phyloP scores from a whole-genome alignment of 768 basidiomycete species.

The Termitomyces sp. region DNA sequence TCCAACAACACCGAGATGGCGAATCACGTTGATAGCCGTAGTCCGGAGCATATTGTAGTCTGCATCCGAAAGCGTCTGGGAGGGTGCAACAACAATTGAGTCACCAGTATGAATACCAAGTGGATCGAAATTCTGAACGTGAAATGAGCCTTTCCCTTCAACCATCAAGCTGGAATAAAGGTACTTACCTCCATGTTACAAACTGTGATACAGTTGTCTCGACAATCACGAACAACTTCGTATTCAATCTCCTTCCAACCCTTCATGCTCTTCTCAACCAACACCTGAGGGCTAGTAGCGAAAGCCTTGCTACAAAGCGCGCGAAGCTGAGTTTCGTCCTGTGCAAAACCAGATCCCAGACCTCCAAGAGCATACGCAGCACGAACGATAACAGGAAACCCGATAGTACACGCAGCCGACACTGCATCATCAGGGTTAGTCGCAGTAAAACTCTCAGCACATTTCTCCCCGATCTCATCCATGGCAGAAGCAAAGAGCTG shows the following conservation, averaged over 20 bases:
- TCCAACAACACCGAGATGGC: constrained; percentile 96
- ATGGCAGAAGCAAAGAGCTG: constrained; percentile 92
- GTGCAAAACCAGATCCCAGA: constrained; percentile 94
- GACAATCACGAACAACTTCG: constrained; percentile 95
- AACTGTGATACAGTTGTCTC: constrained; percentile 98
- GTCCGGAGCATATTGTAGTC: constrained; percentile 99
- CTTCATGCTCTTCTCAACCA: constrained; percentile 99
- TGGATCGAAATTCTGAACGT: constrained; percentile 90
- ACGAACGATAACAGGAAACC: constrained; percentile 94
- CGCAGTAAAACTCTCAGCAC: constrained; percentile 85
- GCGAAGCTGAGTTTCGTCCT: constrained; percentile 83
- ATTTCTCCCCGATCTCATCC: constrained; percentile 94
- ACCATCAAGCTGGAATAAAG: background rate
- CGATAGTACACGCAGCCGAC: constrained; percentile 76
- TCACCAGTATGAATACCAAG: constrained; percentile 98
- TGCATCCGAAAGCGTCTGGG: constrained; percentile 97
- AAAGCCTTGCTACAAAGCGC: constrained; percentile 93
- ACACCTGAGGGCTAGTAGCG: constrained; percentile 94
- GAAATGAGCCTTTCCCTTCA: background rate
- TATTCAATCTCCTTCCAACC: constrained; percentile 99
- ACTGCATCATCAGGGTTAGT: constrained; percentile 83
- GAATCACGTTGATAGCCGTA: constrained; percentile 96
- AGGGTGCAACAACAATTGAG: constrained; percentile 96
- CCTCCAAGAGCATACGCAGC: constrained; percentile 97
- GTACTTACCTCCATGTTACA: constrained; percentile 97